Conservation (phyloP, 371 early-diverging fungal species). For the Mucor velutinosus region DNA sequence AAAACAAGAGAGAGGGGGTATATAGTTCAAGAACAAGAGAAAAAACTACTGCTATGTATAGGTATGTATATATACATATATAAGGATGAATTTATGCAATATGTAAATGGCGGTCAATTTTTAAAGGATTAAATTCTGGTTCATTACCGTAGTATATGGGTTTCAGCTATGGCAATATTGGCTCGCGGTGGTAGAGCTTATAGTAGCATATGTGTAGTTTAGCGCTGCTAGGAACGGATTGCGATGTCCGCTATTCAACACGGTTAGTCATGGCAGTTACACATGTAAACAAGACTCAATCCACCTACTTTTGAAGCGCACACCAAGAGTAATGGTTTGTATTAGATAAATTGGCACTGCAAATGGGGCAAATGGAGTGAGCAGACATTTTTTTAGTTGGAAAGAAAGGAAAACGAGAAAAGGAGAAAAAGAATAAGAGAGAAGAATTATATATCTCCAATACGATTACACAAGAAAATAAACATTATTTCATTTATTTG, state of each 20-base stretch:
- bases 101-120: background rate
- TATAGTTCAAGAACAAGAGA: background rate
- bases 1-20: background rate
- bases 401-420: background rate
- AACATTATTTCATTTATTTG: slow-evolving; percentile 5
- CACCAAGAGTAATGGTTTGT: slow-evolving; percentile 27
- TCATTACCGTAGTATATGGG: background rate
- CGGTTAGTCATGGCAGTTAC: background rate
- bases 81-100: background rate
- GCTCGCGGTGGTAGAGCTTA: background rate
- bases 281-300: background rate
- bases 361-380: slow-evolving; percentile 13
- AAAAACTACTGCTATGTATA: background rate
- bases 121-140: background rate
- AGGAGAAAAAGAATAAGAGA: background rate
- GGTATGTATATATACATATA: background rate
- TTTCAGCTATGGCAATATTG: background rate
- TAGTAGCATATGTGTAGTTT: background rate
- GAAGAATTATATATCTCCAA: background rate
- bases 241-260: background rate
- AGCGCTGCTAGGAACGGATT: background rate
- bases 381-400: background rate
- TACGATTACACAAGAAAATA: slow-evolving; percentile 8
- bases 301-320: slow-evolving; percentile 29
- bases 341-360: slow-evolving; percentile 21